A percentile compares a stretch with the other conserved stretches of the same genome.
These are phyloP conservation scores for Leccinum subgranulosum DNA, from an alignment of 768 basidiomycete species.

Conservation along the genomic window DNA sequence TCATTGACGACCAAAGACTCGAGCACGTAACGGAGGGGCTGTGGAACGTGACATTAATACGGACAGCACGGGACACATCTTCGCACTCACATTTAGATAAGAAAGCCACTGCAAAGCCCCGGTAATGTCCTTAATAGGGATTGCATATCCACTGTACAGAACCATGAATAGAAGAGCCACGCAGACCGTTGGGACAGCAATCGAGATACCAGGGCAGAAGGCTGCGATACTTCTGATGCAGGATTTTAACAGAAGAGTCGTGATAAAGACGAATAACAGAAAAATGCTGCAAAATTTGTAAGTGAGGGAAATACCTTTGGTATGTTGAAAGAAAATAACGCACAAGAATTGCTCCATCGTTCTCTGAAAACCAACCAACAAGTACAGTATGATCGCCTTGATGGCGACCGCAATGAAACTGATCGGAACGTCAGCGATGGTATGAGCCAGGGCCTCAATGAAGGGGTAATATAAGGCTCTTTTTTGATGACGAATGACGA, in stretches of 20 bases:
- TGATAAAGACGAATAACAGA: constrained; percentile 49
- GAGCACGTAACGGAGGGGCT: constrained; percentile 32
- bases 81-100: constrained; percentile 27
- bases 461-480: constrained; percentile 50
- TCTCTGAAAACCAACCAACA: constrained; percentile 18
- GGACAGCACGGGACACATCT: constrained; percentile 30
- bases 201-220: constrained; percentile 47
- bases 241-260: constrained; percentile 64
- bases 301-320: constrained; percentile 22
- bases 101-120: constrained; percentile 18
- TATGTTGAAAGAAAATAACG: background rate
- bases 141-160: constrained; percentile 43
- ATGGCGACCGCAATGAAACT: constrained; percentile 20
- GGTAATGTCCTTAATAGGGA: constrained; percentile 16
- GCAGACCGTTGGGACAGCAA: constrained; percentile 38
- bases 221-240: constrained; percentile 71
- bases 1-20: constrained; percentile 45
- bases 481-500: constrained; percentile 41
- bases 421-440: constrained; percentile 45
- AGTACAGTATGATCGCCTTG: constrained; percentile 16
- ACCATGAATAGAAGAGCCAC: constrained; percentile 36
- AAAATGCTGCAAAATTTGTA: constrained; percentile 47
- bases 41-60: constrained; percentile 29
- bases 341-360: constrained; percentile 20
- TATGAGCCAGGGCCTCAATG: constrained; percentile 42